Base-by-base conservation (phyloP, 2,329 filamentous ascomycete species). In the Fusarium decemcellulare region DNA sequence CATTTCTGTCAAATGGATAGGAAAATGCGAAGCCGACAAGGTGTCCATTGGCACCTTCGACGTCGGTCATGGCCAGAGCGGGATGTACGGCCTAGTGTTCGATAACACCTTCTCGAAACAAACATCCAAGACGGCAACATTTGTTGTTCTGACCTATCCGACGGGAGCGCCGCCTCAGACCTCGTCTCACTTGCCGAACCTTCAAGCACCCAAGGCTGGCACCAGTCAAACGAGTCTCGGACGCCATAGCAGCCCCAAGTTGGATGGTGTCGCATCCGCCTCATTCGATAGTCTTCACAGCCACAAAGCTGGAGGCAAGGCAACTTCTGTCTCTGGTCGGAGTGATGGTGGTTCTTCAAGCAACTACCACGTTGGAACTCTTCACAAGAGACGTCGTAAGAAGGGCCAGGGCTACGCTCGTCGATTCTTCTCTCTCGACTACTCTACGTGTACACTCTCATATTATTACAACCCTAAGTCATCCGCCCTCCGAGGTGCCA, bases 21-120 rank as follows among this genome's bases (percentile, higher is more conserved):
- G 96, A 42, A 97, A 95, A 85, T 98, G 94, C 80, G 95, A 98
- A 81, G 95, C 96, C 39, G 95, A 98, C 83, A 95, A 96, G 83
- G 94, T 98, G 53, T 93, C 93, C 18, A 94, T 95, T 80, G 96
- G 95, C 34, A 96, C 91, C 18, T 93, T 94, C 78, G 92, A 97
- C 76, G 93, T 98, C 27, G 84, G 84, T 1, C 76, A 84, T 8
- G 90, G 90, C 36, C 90, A 96, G 68, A 93, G 91, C 27, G 96
- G 96, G 76, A 98, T 97, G 89, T 99, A 97, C 78, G 96, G 95
- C 60, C 85, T 99, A 65, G 94, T 98, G 34, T 97, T 99, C 77
- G 96, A 99, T 87, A 99, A 99, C 77, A 99, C 96, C 30, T 99
- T 99, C 79, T 97, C 95, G 64, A 98, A 98, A 82, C 93, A 92